Evolutionary conservation across 345 rosid genomes (phyloP).

Genomic region (Chamaenerion angustifolium): DNA sequence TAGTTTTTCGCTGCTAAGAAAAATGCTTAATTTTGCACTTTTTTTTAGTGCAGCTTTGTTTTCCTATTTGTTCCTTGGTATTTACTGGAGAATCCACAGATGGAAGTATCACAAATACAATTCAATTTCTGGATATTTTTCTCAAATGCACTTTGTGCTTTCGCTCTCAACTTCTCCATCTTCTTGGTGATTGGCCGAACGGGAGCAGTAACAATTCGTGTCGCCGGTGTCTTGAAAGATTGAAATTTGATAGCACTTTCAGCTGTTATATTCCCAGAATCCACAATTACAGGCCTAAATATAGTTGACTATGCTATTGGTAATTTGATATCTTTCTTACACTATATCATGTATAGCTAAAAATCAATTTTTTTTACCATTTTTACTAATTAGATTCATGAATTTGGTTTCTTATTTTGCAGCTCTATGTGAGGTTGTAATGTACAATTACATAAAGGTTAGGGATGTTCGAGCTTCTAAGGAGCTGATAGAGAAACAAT

Average conservation of each 20-base stretch:
- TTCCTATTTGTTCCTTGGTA: slow-evolving; percentile 89
- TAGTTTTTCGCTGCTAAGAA: background rate
- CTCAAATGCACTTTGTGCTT: too few species aligned
- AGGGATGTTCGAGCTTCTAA: slow-evolving; percentile 68
- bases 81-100: slow-evolving; percentile 69
- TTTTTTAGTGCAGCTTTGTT: slow-evolving; percentile 56
- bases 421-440: too few species aligned
- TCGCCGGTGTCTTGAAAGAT: slow-evolving; percentile 93
- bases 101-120: too few species aligned
- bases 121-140: too few species aligned
- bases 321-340: slow-evolving; percentile 14
- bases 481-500: background rate
- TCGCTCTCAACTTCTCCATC: too few species aligned
- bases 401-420: slow-evolving; percentile 4
- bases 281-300: slow-evolving; percentile 82
- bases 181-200: too few species aligned
- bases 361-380: background rate
- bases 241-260: slow-evolving; percentile 97
- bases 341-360: background rate
- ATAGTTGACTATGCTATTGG: slow-evolving; percentile 91
- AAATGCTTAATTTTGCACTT: background rate
- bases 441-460: slow-evolving; percentile 82
- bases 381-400: background rate
- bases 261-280: slow-evolving; percentile 78
- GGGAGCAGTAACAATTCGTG: slow-evolving; percentile 87